Conservation (phyloP, 139 green algal species). For the Chlorella sp. region DNA sequence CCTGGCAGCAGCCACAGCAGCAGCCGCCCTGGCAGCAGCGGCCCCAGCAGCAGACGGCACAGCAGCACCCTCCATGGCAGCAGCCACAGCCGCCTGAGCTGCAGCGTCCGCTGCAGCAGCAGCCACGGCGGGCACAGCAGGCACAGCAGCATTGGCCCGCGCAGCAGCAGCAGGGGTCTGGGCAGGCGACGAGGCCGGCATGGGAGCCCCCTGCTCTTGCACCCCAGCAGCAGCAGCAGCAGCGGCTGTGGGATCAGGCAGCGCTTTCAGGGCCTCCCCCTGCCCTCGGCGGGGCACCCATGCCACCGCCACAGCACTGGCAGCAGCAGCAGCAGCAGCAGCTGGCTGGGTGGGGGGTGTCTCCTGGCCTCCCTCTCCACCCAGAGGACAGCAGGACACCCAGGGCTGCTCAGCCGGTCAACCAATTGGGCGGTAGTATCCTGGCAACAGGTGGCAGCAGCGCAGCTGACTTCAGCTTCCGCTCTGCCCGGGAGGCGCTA, state of each 20-base stretch:
- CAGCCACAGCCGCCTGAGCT: not conserved
- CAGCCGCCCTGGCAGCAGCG: not conserved
- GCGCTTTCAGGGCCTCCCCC: not conserved
- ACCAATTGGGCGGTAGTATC: not conserved
- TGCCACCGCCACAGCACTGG: not conserved
- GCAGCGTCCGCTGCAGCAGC: no score
- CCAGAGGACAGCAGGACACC: not conserved
- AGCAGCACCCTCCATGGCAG: not conserved
- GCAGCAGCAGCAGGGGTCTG: no score
- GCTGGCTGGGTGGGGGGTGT: not conserved
- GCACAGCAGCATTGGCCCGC: no score
- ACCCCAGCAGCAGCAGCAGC: no score
- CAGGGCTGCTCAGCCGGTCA: not conserved
- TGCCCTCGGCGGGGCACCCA: not conserved
- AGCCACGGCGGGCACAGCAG: no score
- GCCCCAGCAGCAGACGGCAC: not conserved
- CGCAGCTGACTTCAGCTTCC: not conserved
- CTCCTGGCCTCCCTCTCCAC: not conserved
- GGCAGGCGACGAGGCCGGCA: no score
- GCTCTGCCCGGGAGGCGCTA: no score
- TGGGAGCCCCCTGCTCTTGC: not conserved
- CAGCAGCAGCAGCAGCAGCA: conserved; percentile 3
- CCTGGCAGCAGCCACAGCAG: not conserved
- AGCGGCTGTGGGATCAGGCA: no score
- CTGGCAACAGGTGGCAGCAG: not conserved